Base-by-base conservation (phyloP, 352 stramenopile genomes). In the Globisporangium yorkense region DNA sequence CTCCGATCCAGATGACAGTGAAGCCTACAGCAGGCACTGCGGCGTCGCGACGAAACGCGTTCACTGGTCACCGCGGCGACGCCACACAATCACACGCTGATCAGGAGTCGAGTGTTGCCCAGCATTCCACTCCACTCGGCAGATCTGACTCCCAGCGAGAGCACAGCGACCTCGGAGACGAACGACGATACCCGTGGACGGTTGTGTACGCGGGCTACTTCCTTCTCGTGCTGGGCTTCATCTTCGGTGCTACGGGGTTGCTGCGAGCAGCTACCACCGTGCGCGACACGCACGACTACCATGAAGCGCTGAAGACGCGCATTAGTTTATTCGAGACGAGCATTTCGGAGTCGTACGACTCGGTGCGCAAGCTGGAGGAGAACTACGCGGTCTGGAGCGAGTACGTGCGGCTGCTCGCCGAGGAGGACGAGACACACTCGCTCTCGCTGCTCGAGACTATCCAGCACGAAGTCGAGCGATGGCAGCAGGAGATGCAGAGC, bases 341-440 rank as follows among this genome's bases (percentile, higher is more conserved):
- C 67, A 87, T 92, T 40, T 67, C 66, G 7, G 77, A 92, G 51
- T 88, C 79, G 5, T 80, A 86, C 62, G 56, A 72, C n/a, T 75
- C 83, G 21, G 70, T 92, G 45, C 59, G 74, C 0, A 80, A 84
- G 51, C 69, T 92, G 20, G 77, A 92, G 43, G 64, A 87, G 31
- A 80, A 88, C 51, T 92, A 88, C 61, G 66, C 61, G 0, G 61
- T 86, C 13, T 92, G 82, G 82, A 88, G 72, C 51, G 82, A 92
- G 5, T 88, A 89, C 46, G 75, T 92, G 40, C 75, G 75, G 33
- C 69, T 77, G 20, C 67, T 92, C 43, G 74, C 79, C 0, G 71
- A 89, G 59, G 76, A 92, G 55, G 82, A 92, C 54, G 79, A 89
- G 63, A 61, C 59, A 9, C 77, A 87, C 52, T 74, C 82, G 15